A percentile compares a stretch with the other conserved stretches of the same genome.
These are phyloP conservation scores for Linnemannia exigua DNA, from an alignment of 192 early-diverging fungal species.

Conservation along the genomic window DNA sequence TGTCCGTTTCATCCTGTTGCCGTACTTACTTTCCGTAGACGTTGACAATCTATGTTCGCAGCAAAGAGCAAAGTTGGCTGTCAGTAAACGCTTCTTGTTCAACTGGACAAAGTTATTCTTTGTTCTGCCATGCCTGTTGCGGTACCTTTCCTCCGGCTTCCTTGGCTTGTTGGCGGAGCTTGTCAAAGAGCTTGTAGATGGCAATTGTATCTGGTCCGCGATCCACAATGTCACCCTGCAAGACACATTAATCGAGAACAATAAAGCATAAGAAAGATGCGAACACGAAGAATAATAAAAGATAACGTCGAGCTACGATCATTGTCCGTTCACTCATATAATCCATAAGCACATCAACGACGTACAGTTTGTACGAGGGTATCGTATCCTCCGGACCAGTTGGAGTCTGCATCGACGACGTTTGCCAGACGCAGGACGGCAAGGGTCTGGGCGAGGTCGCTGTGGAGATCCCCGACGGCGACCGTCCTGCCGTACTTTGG, in stretches of 20 bases:
- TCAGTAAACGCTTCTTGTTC: background rate
- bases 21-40: constrained; percentile 49
- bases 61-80: background rate
- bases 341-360: background rate
- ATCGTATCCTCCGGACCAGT: constrained; percentile 70
- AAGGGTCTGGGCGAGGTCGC: constrained; percentile 69
- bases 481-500: constrained; percentile 59
- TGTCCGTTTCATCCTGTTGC: background rate
- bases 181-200: constrained; percentile 72
- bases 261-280: background rate
- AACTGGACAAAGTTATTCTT: background rate
- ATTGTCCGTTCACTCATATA: too few species aligned
- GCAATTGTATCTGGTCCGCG: constrained; percentile 79
- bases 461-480: constrained; percentile 83
- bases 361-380: constrained; percentile 79
- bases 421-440: constrained; percentile 72
- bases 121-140: background rate
- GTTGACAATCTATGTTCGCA: constrained; percentile 39
- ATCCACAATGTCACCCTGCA: constrained; percentile 82
- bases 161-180: constrained; percentile 69
- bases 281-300: background rate
- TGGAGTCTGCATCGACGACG: constrained; percentile 66
- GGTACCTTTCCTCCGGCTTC: constrained; percentile 63
- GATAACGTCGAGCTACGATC: too few species aligned
- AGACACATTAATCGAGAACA: background rate